Percentiles rank a stretch among this genome's conserved stretches.
Conservation (phyloP, 2,329 filamentous ascomycete species). For the Sporothrix curviconia region DNA sequence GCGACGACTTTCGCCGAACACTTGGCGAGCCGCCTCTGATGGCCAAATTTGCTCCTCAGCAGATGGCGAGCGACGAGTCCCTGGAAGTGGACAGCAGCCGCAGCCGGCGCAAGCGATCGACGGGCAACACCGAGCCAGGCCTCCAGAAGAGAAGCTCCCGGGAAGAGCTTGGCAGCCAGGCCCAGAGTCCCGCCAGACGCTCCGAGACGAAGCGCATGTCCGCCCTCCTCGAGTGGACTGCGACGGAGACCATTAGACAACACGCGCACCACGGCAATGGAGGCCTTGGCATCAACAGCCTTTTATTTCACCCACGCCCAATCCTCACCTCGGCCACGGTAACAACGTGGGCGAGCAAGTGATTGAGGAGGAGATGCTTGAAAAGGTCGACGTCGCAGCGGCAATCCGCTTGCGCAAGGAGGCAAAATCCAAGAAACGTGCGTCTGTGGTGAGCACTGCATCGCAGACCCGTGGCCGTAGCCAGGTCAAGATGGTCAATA, state of each 20-base stretch:
- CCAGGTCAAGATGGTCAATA: slow-evolving; percentile 5
- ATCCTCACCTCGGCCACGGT: slow-evolving; percentile 6
- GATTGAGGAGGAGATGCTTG: slow-evolving; percentile 21
- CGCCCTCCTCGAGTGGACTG: not conserved
- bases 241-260: not conserved
- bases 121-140: not conserved
- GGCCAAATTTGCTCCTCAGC: not conserved
- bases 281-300: slow-evolving; percentile 7
- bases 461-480: not conserved
- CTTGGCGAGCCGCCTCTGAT: slow-evolving; percentile 1
- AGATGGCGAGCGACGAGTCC: not conserved
- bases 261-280: not conserved
- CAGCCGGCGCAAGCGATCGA: not conserved
- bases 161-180: not conserved
- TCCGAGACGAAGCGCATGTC: slow-evolving; percentile 13
- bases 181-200: not conserved
- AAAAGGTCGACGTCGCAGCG: slow-evolving; percentile 23
- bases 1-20: not conserved
- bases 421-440: slow-evolving; percentile 25
- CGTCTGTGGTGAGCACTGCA: slow-evolving; percentile 8
- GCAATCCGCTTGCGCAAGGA: slow-evolving; percentile 29
- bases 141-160: not conserved
- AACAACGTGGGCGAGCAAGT: slow-evolving; percentile 16
- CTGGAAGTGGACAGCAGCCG: not conserved
- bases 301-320: not conserved